Percentiles rank a stretch among this genome's conserved stretches.
These are phyloP conservation scores for Hygrophila difformis DNA, from an alignment of 257 asterid species.

Conservation along the genomic window DNA sequence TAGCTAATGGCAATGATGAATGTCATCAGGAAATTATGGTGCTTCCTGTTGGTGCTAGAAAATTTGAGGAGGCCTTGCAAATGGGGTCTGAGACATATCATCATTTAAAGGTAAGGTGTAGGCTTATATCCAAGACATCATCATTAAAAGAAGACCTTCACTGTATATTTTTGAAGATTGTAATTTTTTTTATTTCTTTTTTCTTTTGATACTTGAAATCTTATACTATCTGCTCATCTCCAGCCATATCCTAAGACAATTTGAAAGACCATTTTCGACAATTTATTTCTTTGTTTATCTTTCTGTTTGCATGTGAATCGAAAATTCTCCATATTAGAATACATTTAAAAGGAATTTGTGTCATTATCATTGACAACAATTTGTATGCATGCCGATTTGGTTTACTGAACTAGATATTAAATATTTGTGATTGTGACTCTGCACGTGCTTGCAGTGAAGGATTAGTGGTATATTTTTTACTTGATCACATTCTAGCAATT, in stretches of 20 bases:
- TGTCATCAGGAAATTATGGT: constrained; percentile 74
- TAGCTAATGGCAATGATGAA: not conserved
- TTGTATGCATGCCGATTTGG: no score
- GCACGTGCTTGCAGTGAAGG: no score
- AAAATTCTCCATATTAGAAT: no score
- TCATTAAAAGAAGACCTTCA: constrained; percentile 6
- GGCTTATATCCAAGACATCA: no score
- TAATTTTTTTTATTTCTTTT: constrained; percentile 1
- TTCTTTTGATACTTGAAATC: not conserved
- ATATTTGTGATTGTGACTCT: no score
- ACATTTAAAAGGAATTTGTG: no score
- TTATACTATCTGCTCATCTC: not conserved
- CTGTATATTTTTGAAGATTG: not conserved
- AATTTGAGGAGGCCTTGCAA: constrained; percentile 89
- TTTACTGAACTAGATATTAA: no score
- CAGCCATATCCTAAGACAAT: constrained; percentile 2
- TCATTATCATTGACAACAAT: no score
- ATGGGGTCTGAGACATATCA: constrained; percentile 98
- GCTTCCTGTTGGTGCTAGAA: constrained; percentile 83
- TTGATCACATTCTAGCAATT: no score
- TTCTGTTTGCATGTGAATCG: no score
- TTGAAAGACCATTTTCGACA: constrained; percentile 1
- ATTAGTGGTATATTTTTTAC: no score
- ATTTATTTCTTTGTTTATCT: no score
- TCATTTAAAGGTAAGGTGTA: constrained; percentile 72